phyloP scores from a whole-genome alignment of 176 grass and related monocot species.

The Oryza glumipatula region DNA sequence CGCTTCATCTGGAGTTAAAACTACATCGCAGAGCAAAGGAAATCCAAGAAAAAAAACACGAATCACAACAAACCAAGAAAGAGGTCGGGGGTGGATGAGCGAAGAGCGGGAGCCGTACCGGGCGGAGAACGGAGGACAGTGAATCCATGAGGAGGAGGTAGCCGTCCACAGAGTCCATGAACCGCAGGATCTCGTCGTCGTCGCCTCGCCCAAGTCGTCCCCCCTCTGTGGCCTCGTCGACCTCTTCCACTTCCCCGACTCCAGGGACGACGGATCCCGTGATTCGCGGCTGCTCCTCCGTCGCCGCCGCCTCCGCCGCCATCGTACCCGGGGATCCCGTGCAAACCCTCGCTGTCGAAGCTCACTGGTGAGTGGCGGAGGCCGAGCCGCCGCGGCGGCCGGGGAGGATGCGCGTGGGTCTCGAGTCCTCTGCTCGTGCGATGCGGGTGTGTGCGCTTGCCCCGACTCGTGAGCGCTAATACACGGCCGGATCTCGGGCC shows the following conservation, averaged over 20 bases:
- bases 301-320: conserved; percentile 21
- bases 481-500: too few relatives aligned
- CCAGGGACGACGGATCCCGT: not conserved
- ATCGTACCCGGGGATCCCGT: conserved; percentile 9
- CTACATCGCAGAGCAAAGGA: not conserved
- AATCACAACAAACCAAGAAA: too few relatives aligned
- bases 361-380: not conserved
- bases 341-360: not conserved
- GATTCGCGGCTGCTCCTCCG: not conserved
- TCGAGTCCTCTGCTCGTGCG: too few relatives aligned
- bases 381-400: not conserved
- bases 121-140: conserved; percentile 54
- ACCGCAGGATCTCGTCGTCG: conserved; percentile 47
- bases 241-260: conserved; percentile 1
- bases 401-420: not conserved
- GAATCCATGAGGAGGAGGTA: conserved; percentile 57
- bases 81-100: not conserved
- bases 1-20: not conserved
- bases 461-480: too few relatives aligned
- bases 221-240: not conserved
- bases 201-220: not conserved
- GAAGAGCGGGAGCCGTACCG: conserved; percentile 19
- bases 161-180: conserved; percentile 56
- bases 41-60: not conserved
- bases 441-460: too few relatives aligned